These are phyloP conservation scores for Pseudogymnoascus sp. DNA, from an alignment of 2,329 filamentous ascomycete genomes.

Conservation along the genomic window DNA sequence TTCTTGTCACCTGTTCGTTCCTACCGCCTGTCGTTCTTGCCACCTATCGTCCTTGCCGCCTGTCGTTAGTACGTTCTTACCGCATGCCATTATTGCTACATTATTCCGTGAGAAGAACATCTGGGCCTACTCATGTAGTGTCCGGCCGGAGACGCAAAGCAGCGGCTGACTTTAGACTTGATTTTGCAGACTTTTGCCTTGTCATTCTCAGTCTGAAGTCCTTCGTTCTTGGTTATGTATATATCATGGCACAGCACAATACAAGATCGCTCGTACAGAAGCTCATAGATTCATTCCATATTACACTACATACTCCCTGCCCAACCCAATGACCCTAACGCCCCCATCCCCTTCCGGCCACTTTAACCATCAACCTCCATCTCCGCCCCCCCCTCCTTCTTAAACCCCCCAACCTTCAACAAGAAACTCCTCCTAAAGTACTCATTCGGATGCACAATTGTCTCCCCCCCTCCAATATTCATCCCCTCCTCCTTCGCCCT, in stretches of 20 bases:
- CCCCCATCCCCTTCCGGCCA: background rate
- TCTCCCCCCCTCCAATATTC: slow-evolving; percentile 70
- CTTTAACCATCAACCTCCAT: background rate
- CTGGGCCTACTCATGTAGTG: no score
- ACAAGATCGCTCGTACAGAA: background rate
- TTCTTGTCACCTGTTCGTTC: no score
- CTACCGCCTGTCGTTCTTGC: no score
- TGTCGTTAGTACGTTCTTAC: no score
- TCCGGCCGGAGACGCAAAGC: no score
- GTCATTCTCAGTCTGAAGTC: no score
- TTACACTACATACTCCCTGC: background rate
- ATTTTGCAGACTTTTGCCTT: no score
- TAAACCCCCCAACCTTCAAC: slow-evolving; percentile 47
- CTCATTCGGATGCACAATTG: slow-evolving; percentile 93
- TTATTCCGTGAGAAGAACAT: no score
- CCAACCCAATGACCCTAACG: background rate
- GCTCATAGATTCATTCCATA: background rate
- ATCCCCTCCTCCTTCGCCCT: slow-evolving; percentile 66
- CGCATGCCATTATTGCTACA: no score
- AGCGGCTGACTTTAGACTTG: no score
- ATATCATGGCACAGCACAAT: background rate
- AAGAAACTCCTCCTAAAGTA: slow-evolving; percentile 95
- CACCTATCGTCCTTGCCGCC: no score
- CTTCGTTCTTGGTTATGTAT: background rate
- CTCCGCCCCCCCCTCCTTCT: background rate